Evolutionary conservation across 2,329 filamentous ascomycete species (phyloP), one percentile per base, ranked within the genome.

Genomic region (Hypoxylon sp.): DNA sequence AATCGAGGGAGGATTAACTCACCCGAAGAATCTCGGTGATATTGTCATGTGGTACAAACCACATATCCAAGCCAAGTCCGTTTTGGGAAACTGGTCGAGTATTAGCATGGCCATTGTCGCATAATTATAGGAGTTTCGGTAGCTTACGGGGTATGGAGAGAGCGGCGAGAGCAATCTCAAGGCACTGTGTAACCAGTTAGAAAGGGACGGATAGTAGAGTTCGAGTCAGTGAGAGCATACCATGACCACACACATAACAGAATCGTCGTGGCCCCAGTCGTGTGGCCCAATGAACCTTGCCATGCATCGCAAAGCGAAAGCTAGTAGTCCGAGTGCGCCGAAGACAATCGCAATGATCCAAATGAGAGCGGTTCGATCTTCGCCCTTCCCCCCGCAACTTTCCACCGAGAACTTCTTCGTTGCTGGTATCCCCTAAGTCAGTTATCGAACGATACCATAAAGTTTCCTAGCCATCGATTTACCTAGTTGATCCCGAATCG

Each of bases 41-140:
- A 42, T 83, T 73, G n/a, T 82, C 75, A 35, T 80, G 79, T 0
- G 78, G 74, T 3, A 85, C 74, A 33, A 77, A 80, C 83, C 83
- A 85, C 68, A 84, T 81, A 63, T 85, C 82, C 26, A 74, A 76
- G 8, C 83, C 83, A 4, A 84, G 76, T 2, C 82, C 83, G 46
- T 76, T 63, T 9, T 80, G 61, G 10, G 79, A 75, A 57, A 84
- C 81, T 80, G 22, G 13, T 26, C 2, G 2, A 55, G 19, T 24
- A 52, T 72, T 57, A 71, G 65, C 14, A 56, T 54, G 1, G n/a
- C 8, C 0, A 37, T 17, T 11, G n/a, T 39, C 10, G 5, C 13
- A 33, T 22, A 60, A 17, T 24, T 10, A 46, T 31, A 31, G 29
- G 29, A 53, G 8, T 1, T 10, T 29, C 48, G 46, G 31, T 31